A percentile compares a stretch with the other conserved stretches of the same genome.
Conservation (phyloP, 192 early-diverging fungal genomes). For the Spizellomyces sp. region DNA sequence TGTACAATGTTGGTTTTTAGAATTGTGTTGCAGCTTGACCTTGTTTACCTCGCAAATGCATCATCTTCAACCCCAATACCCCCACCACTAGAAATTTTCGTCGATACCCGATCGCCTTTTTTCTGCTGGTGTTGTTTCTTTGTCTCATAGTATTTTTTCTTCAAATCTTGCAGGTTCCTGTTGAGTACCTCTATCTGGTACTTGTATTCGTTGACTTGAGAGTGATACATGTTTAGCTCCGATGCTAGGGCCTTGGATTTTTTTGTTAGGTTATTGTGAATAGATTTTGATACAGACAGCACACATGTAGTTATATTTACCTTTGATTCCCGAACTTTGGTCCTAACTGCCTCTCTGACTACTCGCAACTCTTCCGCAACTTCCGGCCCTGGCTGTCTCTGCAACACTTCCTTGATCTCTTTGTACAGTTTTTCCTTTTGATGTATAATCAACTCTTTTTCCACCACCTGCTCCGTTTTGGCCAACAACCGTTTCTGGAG, state of each 20-base stretch:
- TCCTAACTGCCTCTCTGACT: conserved; percentile 52
- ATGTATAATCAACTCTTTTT: conserved; percentile 61
- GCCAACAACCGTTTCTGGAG: conserved; percentile 61
- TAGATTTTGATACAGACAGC: too few relatives aligned
- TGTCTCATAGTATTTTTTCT: conserved; percentile 57
- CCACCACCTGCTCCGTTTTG: conserved; percentile 66
- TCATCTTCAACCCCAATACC: too few relatives aligned
- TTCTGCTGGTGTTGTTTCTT: too few relatives aligned
- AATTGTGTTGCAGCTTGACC: too few relatives aligned
- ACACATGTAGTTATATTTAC: conserved; percentile 15
- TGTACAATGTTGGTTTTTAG: too few relatives aligned
- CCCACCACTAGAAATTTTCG: too few relatives aligned
- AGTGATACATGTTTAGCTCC: conserved; percentile 68
- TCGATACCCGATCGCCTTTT: too few relatives aligned
- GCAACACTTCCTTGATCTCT: conserved; percentile 60
- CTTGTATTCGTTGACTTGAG: conserved; percentile 65
- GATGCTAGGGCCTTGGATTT: conserved; percentile 54
- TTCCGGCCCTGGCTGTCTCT: conserved; percentile 60
- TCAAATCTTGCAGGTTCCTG: conserved; percentile 58
- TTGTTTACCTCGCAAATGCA: too few relatives aligned
- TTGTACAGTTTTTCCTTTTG: conserved; percentile 63
- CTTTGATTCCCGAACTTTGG: conserved; percentile 57
- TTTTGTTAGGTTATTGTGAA: too few relatives aligned
- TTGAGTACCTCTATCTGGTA: conserved; percentile 61
- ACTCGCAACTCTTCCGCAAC: conserved; percentile 55